Evolutionary conservation across 140 eudicot species (phyloP).

Genomic region (Ambrosia hybrid): DNA sequence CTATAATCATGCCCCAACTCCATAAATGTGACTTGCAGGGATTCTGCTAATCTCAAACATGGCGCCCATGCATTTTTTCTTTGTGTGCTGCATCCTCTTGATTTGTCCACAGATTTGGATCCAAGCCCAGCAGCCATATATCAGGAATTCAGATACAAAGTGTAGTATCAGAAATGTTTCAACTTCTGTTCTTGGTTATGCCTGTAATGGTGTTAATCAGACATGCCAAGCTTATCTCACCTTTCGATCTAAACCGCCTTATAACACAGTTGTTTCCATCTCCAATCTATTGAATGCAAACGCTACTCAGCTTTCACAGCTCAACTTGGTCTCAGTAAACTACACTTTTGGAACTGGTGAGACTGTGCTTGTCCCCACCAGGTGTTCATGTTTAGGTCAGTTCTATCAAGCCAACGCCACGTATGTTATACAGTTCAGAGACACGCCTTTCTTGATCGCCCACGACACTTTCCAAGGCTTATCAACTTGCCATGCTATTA

Average conservation of each 20-base stretch:
- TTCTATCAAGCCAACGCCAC: slow-evolving; percentile 68
- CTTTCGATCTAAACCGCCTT: slow-evolving; percentile 43
- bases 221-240: slow-evolving; percentile 69
- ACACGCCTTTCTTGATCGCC: slow-evolving; percentile 44
- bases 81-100: slow-evolving; percentile 27
- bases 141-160: slow-evolving; percentile 24
- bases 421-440: slow-evolving; percentile 25
- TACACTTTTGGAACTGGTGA: slow-evolving; percentile 39
- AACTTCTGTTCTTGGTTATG: slow-evolving; percentile 61
- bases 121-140: slow-evolving; percentile 73
- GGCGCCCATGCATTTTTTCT: slow-evolving; percentile 21
- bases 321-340: slow-evolving; percentile 48
- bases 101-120: slow-evolving; percentile 28
- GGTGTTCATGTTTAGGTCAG: slow-evolving; percentile 80
- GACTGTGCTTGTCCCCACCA: slow-evolving; percentile 72
- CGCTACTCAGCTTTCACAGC: slow-evolving; percentile 53
- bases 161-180: slow-evolving; percentile 42
- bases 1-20: slow-evolving; percentile 1
- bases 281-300: slow-evolving; percentile 52
- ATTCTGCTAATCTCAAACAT: not conserved
- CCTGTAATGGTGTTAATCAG: slow-evolving; percentile 63
- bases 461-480: slow-evolving; percentile 66
- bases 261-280: slow-evolving; percentile 42
- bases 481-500: slow-evolving; percentile 73
- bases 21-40: not conserved